Evolutionary conservation across 179 eudicot species (phyloP), one percentile per base, ranked within the genome.

Genomic region (Drosera spatulata): DNA sequence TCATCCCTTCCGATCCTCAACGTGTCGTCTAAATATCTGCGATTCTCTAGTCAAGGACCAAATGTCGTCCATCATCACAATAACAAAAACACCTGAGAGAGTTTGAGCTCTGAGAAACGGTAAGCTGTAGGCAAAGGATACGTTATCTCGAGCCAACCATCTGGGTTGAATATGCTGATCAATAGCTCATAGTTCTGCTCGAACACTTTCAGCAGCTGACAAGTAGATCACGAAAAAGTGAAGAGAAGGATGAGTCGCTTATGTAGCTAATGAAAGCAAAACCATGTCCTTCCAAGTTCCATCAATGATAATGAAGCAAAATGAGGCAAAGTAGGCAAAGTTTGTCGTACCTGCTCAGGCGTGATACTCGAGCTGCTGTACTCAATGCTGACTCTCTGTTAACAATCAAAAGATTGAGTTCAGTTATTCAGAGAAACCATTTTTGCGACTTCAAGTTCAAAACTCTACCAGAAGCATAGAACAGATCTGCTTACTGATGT

Each of bases 81-180:
- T 43, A 7, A 43, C 2, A 22, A 6, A 3, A 41, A 51, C 7
- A 22, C n/a, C 45, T 55, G 49, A 15, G 7, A 7, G 6, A 22
- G 38, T 37, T 39, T 22, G 1, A 3, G 10, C 8, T 53, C 22
- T 4, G 49, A 15, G 15, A 6, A 37, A 8, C 60, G 38, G 12
- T 43, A 43, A 43, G 8, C 45, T 4, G 51, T 1, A 13, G 15
- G 41, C 38, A 57, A 79, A 81, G 91, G 88, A 77, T 91, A 91
- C 97, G 96, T 81, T 70, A 83, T 85, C 64, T 91, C 94, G 22
- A 91, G 79, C 96, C 97, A 91, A 49, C 97, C 97, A 56, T 91
- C 91, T 3, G 97, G 97, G 70, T 83, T 85, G 78, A 91, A 91
- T 59, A 91, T 88, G 71, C 75, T 55, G 46, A 91, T 86, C 68